phyloP scores from a whole-genome alignment of 768 basidiomycete genomes.

The Tubosaeta sp. region DNA sequence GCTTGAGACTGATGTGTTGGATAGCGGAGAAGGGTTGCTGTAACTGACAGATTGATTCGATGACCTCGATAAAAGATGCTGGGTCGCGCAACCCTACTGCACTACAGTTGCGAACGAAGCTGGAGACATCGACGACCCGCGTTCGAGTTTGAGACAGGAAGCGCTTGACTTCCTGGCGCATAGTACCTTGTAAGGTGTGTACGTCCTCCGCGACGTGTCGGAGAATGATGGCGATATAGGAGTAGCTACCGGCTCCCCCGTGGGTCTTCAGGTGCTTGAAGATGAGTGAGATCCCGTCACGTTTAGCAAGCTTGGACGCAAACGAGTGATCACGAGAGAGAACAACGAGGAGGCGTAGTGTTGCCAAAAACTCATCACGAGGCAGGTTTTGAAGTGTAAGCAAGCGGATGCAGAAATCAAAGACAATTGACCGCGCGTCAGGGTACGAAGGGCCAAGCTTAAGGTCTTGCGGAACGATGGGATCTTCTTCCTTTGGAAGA shows the following conservation, averaged over 20 bases:
- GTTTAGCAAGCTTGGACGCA: slow-evolving; percentile 64
- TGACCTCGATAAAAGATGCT: slow-evolving; percentile 66
- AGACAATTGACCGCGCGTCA: slow-evolving; percentile 62
- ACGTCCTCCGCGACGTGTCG: slow-evolving; percentile 87
- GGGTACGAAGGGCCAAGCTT: slow-evolving; percentile 56
- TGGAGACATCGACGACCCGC: slow-evolving; percentile 60
- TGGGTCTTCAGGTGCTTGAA: slow-evolving; percentile 62
- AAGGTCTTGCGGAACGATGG: slow-evolving; percentile 48
- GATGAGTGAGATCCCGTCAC: slow-evolving; percentile 57
- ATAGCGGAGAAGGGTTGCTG: slow-evolving; percentile 55
- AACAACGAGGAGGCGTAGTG: slow-evolving; percentile 77
- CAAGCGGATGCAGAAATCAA: slow-evolving; percentile 74
- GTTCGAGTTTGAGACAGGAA: slow-evolving; percentile 75
- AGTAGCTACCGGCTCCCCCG: slow-evolving; percentile 63
- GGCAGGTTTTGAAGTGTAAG: slow-evolving; percentile 60
- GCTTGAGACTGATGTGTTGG: slow-evolving; percentile 57
- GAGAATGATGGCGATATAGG: slow-evolving; percentile 83
- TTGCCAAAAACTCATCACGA: slow-evolving; percentile 78
- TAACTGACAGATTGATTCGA: slow-evolving; percentile 68
- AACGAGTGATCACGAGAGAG: slow-evolving; percentile 69
- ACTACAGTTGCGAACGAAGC: slow-evolving; percentile 72
- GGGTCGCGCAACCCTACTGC: slow-evolving; percentile 82
- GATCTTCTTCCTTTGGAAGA: slow-evolving; percentile 69
- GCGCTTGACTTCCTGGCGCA: slow-evolving; percentile 78
- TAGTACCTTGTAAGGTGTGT: slow-evolving; percentile 57